Base-by-base conservation (phyloP, 148 eudicot genomes). In the Amaranthus hypochondriacus region DNA sequence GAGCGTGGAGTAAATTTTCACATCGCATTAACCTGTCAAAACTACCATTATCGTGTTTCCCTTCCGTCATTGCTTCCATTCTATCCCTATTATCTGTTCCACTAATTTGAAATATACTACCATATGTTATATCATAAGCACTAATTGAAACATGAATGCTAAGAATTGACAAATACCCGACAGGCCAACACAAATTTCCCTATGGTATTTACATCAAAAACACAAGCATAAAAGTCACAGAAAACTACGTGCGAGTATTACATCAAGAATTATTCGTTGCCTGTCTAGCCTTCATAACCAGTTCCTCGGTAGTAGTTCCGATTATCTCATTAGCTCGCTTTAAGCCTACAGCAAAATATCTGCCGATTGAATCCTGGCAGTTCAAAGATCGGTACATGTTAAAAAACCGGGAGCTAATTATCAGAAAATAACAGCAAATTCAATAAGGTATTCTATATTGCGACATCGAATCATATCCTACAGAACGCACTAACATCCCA, bases 251-350 rank as follows among this genome's bases (percentile, higher is more conserved):
- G 43, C 55, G 6, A n/a, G 59, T 1, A 8, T 9, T 9, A 1
- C 61, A 59, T 62, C 61, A 79, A 56, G 76, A 65, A 44, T 79
- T 56, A 62, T 2, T 68, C 49, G 61, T 72, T 12, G 56, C 72
- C 74, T 83, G 84, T 76, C 74, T 88, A 54, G 89, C 94, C 79
- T 81, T 87, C 14, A 88, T 72, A 58, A 92, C 92, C 51, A 88
- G 83, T 83, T 89, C 97, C 82, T 89, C 94, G 0, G 97, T 92
- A 13, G 97, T 89, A 55, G 83, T 87, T 60, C 97, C 97, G 56
- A 92, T 92, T 52, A 88, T 88, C 84, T 92, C 97, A 73, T 92
- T 92, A 13, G 92, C 97, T 52, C 94, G 92, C 83, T 85, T 89
- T 9, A 92, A 83, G 54, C 88, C 81, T 0, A 84, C 90, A 39